These are phyloP conservation scores for Staphylotrichum longicolle DNA, from an alignment of 495 filamentous ascomycete genomes.

Conservation along the genomic window DNA sequence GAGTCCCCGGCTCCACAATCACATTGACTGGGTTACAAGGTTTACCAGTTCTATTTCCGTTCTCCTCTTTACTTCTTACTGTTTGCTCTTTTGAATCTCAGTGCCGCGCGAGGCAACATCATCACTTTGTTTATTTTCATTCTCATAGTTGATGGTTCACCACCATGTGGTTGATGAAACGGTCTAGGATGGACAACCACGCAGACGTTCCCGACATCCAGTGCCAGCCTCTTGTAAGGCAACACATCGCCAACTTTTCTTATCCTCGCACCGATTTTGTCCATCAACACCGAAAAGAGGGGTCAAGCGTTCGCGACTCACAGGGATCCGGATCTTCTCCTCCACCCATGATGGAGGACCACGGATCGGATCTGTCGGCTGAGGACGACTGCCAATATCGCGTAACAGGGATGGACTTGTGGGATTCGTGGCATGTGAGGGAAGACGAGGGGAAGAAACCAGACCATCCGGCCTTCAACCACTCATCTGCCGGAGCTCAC, in stretches of 20 bases:
- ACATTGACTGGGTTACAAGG: conserved; percentile 1
- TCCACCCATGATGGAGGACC: conserved; percentile 33
- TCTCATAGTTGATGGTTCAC: not conserved
- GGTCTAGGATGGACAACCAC: conserved; percentile 18
- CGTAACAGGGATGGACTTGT: conserved; percentile 20
- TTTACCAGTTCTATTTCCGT: not conserved
- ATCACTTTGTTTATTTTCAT: not conserved
- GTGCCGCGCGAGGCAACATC: not conserved
- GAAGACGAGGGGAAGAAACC: conserved; percentile 5
- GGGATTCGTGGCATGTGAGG: conserved; percentile 29
- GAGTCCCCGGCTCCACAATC: not conserved
- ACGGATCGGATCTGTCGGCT: conserved; percentile 30
- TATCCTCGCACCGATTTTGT: conserved; percentile 18
- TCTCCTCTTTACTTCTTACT: not conserved
- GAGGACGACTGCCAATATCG: conserved; percentile 34
- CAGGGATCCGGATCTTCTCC: conserved; percentile 29
- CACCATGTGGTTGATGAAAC: conserved; percentile 11
- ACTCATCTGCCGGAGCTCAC: conserved; percentile 9
- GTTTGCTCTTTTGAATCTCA: not conserved
- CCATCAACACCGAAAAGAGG: conserved; percentile 7
- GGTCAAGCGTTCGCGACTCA: conserved; percentile 22
- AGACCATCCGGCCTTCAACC: conserved; percentile 20
- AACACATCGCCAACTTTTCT: conserved; percentile 22
- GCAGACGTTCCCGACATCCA: not conserved
- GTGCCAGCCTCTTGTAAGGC: conserved; percentile 11